These are phyloP conservation scores for Quercus wislizeni DNA, from an alignment of 306 rosid species.

Conservation along the genomic window DNA sequence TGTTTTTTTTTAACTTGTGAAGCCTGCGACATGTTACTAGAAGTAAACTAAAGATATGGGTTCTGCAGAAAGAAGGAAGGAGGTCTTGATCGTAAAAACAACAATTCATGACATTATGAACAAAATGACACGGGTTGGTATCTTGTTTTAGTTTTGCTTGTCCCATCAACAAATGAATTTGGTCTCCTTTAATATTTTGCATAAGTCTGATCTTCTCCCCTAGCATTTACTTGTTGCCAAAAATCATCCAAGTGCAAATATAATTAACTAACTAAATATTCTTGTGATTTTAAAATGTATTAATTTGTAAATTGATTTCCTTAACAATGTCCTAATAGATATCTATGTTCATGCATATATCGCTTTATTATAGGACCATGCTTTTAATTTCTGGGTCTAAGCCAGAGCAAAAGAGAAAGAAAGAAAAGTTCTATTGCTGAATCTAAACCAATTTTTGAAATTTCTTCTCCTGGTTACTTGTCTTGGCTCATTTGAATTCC, in stretches of 20 bases:
- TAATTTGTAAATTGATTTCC: background rate
- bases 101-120: constrained; percentile 93
- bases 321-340: background rate
- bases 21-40: constrained; percentile 15
- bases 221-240: background rate
- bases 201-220: background rate
- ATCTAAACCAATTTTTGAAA: background rate
- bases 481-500: background rate
- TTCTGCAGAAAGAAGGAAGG: constrained; percentile 81
- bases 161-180: background rate
- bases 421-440: background rate
- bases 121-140: constrained; percentile 76
- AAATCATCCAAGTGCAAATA: background rate
- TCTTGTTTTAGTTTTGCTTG: constrained; percentile 4
- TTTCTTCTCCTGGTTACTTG: background rate
- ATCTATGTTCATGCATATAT: background rate
- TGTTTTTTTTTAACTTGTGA: constrained; percentile 5
- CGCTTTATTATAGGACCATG: background rate
- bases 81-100: constrained; percentile 86
- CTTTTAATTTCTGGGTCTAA: background rate
- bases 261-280: background rate
- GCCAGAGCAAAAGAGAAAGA: background rate
- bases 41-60: constrained; percentile 26
- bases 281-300: background rate
- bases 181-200: background rate